These are phyloP conservation scores for Edaphochlamys debaryana DNA, from an alignment of 139 green algal species.

Conservation along the genomic window DNA sequence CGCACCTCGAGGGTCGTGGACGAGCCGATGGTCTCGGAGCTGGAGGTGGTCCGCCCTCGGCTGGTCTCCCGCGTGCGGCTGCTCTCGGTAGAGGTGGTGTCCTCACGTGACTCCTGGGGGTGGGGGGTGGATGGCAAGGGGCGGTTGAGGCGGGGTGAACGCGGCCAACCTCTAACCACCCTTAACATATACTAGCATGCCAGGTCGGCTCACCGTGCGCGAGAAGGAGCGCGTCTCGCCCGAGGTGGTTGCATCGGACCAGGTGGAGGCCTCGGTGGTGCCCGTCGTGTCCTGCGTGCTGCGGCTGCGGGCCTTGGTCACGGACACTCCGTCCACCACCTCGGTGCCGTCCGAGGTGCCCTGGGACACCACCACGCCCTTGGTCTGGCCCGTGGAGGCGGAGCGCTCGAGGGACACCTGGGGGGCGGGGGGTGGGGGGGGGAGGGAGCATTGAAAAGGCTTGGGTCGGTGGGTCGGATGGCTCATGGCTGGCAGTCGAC, in stretches of 20 bases:
- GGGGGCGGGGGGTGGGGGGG: not conserved
- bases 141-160: not conserved
- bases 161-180: not conserved
- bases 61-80: not conserved
- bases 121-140: too few relatives aligned
- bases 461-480: too few relatives aligned
- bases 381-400: not conserved
- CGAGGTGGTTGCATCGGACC: not conserved
- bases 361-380: not conserved
- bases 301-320: not conserved
- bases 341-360: not conserved
- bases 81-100: not conserved
- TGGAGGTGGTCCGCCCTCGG: not conserved
- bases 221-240: not conserved
- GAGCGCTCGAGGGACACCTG: not conserved
- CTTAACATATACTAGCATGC: too few relatives aligned
- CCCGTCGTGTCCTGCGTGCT: not conserved
- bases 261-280: not conserved
- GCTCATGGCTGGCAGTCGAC: too few relatives aligned
- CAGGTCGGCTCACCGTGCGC: not conserved
- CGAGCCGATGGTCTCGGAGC: not conserved
- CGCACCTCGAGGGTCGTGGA: not conserved
- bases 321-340: not conserved
- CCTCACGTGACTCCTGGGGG: not conserved
- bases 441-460: too few relatives aligned